Percentiles rank a stretch among this genome's conserved stretches.
phyloP scores from a whole-genome alignment of 2,329 filamentous ascomycete species.

The Ceratocystis eucalypticola region DNA sequence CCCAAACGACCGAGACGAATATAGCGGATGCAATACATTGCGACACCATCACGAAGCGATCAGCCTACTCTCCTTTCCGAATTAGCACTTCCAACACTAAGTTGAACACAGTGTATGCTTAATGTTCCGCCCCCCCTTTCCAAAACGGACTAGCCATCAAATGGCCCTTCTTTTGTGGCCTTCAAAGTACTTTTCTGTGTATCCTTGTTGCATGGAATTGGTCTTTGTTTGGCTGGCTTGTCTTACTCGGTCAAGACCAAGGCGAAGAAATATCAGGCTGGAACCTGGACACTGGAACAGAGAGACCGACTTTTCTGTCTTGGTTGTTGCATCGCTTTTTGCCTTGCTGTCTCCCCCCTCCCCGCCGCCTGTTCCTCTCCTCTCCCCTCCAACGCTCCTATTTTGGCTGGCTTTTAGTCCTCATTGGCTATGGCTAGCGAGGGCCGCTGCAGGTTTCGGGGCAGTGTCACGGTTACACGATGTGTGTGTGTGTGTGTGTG shows the following conservation, averaged over 20 bases:
- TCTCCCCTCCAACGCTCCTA: not conserved
- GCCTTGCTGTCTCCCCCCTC: not conserved
- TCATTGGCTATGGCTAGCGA: slow-evolving; percentile 12
- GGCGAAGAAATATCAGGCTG: not conserved
- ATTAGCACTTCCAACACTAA: not conserved
- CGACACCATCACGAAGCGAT: not conserved
- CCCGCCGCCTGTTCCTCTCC: not conserved
- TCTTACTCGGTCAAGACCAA: not conserved
- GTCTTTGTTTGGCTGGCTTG: not conserved
- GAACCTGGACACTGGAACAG: not conserved
- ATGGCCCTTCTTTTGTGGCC: not conserved
- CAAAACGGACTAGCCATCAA: not conserved
- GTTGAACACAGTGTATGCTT: not conserved
- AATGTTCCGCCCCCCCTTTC: not conserved
- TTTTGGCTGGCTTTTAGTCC: not conserved
- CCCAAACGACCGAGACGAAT: not conserved
- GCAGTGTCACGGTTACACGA: not conserved
- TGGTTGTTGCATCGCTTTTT: not conserved
- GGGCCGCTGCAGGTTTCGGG: slow-evolving; percentile 13
- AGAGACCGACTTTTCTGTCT: not conserved
- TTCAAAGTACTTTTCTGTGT: not conserved
- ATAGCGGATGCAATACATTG: not conserved
- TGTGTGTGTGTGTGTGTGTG: no score
- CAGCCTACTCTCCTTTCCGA: not conserved
- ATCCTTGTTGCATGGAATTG: not conserved